These are phyloP conservation scores for Hordeum pubiflorum DNA, from an alignment of 202 grass and related monocot species.

Conservation along the genomic window DNA sequence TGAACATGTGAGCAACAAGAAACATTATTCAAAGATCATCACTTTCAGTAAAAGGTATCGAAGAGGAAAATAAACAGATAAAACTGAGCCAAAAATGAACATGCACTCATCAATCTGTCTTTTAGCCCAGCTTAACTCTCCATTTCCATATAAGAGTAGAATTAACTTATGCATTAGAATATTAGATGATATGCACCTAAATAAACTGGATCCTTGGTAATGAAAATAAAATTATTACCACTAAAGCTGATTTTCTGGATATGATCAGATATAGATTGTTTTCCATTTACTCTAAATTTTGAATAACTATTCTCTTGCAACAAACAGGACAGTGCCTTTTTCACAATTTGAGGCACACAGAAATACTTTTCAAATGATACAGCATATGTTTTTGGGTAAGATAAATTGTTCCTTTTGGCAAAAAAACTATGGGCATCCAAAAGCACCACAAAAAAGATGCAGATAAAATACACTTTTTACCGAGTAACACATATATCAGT, in stretches of 20 bases:
- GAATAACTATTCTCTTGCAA: background rate
- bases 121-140: background rate
- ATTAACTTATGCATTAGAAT: background rate
- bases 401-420: background rate
- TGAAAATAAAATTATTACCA: background rate
- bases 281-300: background rate
- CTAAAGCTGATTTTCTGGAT: background rate
- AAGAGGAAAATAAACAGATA: background rate
- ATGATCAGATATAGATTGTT: background rate
- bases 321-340: background rate
- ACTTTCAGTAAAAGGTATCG: background rate
- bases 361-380: background rate
- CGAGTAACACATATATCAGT: background rate
- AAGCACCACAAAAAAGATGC: background rate
- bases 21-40: background rate
- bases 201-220: background rate
- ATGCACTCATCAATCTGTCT: background rate
- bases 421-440: background rate
- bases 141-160: background rate
- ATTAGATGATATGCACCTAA: background rate
- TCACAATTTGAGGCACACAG: background rate
- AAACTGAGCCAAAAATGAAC: background rate
- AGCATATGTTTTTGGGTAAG: background rate
- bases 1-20: background rate
- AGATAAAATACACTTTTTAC: background rate